Evolutionary conservation across 2,329 filamentous ascomycete genomes (phyloP).

Genomic region (Knoxdaviesia proteae): DNA sequence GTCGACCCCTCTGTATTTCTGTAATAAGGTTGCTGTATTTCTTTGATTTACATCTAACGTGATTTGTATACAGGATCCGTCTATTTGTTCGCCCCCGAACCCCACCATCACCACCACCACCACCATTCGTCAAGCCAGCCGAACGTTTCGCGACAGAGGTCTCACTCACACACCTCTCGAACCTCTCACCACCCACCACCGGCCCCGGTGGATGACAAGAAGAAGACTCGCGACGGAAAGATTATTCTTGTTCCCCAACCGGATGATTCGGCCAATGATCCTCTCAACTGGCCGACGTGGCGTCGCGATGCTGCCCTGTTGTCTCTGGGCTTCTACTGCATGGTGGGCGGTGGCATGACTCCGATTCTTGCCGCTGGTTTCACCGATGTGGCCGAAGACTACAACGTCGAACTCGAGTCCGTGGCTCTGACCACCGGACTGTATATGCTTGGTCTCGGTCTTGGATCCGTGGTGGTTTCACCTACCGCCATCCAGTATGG

Average conservation of each 20-base stretch:
- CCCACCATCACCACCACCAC: too few species aligned
- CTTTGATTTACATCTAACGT: too few species aligned
- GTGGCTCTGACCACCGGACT: conserved; percentile 78
- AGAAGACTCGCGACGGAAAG: conserved; percentile 59
- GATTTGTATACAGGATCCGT: too few species aligned
- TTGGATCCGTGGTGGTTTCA: conserved; percentile 67
- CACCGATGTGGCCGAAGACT: conserved; percentile 48
- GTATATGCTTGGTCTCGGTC: conserved; percentile 81
- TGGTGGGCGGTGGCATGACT: conserved; percentile 84
- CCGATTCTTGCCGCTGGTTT: conserved; percentile 81
- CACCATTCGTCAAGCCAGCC: too few species aligned
- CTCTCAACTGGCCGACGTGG: conserved; percentile 76
- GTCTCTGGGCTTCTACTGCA: conserved; percentile 76
- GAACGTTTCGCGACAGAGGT: too few species aligned
- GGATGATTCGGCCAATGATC: conserved; percentile 76
- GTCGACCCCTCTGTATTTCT: too few species aligned
- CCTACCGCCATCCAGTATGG: conserved; percentile 83
- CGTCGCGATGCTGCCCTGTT: conserved; percentile 60
- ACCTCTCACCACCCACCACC: too few species aligned
- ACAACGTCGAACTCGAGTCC: conserved; percentile 43
- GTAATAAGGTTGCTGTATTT: too few species aligned
- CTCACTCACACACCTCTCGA: too few species aligned
- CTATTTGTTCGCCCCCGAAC: too few species aligned
- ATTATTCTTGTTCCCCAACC: conserved; percentile 85
- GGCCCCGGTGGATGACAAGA: conserved; percentile 25